phyloP scores from a whole-genome alignment of 2,329 filamentous ascomycete species.

The Orbilia oligospora region DNA sequence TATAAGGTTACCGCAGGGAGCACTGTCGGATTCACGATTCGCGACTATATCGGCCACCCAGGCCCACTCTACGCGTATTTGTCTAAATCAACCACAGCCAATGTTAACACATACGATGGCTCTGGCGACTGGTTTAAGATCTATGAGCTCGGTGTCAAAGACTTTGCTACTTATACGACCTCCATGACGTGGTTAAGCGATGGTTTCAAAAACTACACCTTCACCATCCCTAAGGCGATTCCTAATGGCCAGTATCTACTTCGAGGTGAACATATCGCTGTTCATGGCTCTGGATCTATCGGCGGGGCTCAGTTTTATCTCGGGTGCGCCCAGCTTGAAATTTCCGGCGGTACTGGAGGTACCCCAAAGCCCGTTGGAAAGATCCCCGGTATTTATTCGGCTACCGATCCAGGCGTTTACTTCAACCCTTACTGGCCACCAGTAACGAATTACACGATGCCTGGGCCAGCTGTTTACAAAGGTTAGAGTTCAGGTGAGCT shows the following conservation, averaged over 20 bases:
- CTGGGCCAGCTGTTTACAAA: slow-evolving; percentile 58
- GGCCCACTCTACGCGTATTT: slow-evolving; percentile 68
- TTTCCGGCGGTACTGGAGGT: slow-evolving; percentile 67
- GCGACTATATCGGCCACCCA: slow-evolving; percentile 67
- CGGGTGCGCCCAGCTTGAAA: slow-evolving; percentile 69
- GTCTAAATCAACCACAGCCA: slow-evolving; percentile 65
- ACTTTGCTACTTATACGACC: slow-evolving; percentile 59
- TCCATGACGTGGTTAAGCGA: slow-evolving; percentile 55
- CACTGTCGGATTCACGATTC: slow-evolving; percentile 61
- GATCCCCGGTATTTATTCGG: slow-evolving; percentile 68
- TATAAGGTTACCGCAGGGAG: slow-evolving; percentile 67
- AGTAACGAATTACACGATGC: slow-evolving; percentile 60
- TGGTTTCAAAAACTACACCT: slow-evolving; percentile 63
- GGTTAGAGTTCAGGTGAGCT: neutral
- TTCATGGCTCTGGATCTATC: slow-evolving; percentile 67
- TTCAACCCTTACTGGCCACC: slow-evolving; percentile 61
- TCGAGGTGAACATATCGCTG: slow-evolving; percentile 69
- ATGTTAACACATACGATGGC: slow-evolving; percentile 64
- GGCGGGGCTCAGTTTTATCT: slow-evolving; percentile 69
- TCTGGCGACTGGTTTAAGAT: slow-evolving; percentile 67
- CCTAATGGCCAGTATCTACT: slow-evolving; percentile 69
- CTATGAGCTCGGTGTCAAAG: slow-evolving; percentile 65
- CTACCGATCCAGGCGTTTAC: slow-evolving; percentile 60
- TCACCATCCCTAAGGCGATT: slow-evolving; percentile 67
- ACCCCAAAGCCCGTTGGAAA: slow-evolving; percentile 66